Evolutionary conservation across 169 alveolate genomes (phyloP), one percentile per base, ranked within the genome.

Genomic region (Ichthyophthirius multifiliis): DNA sequence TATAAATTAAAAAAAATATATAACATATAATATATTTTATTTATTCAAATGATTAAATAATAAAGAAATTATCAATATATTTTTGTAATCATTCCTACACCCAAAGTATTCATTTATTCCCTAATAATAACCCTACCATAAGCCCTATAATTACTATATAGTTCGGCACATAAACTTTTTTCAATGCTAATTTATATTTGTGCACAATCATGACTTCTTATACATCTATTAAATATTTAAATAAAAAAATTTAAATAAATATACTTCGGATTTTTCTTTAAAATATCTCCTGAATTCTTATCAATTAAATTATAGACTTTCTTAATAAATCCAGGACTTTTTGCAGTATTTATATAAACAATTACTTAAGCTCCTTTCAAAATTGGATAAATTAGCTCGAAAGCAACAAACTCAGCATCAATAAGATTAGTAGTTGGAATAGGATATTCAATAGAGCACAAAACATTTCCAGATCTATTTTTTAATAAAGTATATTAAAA

Each of bases 381-480:
- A 18, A 92, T 84, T 0, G 94, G 94, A 39, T 71, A 65, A 23
- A 84, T 84, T 20, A 92, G 30, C 47, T 87, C 92, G 46, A 89
- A 86, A 5, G 92, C 87, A 32, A 82, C 76, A 35, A 92, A 83
- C 46, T 92, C 82, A 73, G 82, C 75, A 34, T 83, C 80, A 31
- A 92, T 85, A 64, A 62, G 47, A 79, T 77, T 87, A 15, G 88
- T 67, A 39, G 76, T 65, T 4, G 93, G 92, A 18, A 89, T 75
- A 4, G 93, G 93, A 71, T 83, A 84, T 32, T 86, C 76, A 15
- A 62, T 84, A 35, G 87, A 85, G 73, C 94, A 81, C 23, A 92
- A 48, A 41, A 92, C 92, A 74, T 86, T 77, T 6, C 96, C 96
- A n/a, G 89, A 63, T n/a, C 83, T 77, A n/a, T 84, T 46, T 18